Evolutionary conservation across 208 protist genomes (phyloP), one percentile per base, ranked within the genome.

Genomic region (Vickermania ingenoplastis): DNA sequence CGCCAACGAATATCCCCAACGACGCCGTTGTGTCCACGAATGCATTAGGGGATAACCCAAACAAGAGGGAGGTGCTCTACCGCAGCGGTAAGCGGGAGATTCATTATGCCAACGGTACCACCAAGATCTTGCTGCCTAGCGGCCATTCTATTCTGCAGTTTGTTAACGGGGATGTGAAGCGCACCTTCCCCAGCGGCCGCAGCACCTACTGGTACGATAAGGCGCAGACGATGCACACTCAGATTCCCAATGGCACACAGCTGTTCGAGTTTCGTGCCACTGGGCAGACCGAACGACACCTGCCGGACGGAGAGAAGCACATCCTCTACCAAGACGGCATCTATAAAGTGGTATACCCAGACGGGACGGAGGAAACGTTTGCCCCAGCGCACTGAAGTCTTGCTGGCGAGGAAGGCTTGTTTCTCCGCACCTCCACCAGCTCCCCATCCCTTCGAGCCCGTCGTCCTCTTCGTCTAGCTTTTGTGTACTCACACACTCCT

Each of bases 291-390:
- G 94, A 97, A 65, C 78, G 82, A 24, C 92, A 97, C 66, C 60
- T 81, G 30, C 75, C 91, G 3, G 79, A 93, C 54, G 90, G 92
- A n/a, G 83, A 69, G 13, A 97, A 97, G 72, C 86, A 95, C 52
- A 96, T 97, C 53, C 59, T 94, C n/a, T 97, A 97, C 63, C 88
- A 90, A 0, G 92, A 97, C 54, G 86, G 87, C 51, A 93, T 94
- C 22, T 88, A 85, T 65, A 97, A 96, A 65, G 59, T 89, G 2
- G 82, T 96, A 21, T 64, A 81, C 23, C 25, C 71, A 0, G 81
- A 96, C 54, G 90, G 89, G 25, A 69, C 55, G 14, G 91, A 96
- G 21, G 89, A 96, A 58, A 96, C 81, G 1, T 70, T 81, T 36
- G 84, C 89, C 41, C 83, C 86, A 0, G 73, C 88, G 17, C 72